Evolutionary conservation across 2,329 filamentous ascomycete genomes (phyloP), one percentile per base, ranked within the genome.

Genomic region (Fusarium sp.): DNA sequence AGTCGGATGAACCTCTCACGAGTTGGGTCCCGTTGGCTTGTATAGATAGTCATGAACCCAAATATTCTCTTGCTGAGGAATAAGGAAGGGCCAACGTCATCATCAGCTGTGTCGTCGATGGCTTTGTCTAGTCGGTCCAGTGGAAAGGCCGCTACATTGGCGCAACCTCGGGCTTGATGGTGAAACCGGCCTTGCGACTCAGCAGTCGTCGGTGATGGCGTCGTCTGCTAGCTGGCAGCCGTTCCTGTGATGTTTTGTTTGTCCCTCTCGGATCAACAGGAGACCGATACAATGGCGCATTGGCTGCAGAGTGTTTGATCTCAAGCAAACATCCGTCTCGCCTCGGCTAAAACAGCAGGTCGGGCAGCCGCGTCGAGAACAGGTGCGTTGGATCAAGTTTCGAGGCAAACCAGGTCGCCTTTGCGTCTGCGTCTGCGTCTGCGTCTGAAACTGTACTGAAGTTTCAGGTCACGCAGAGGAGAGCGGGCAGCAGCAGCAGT

Each of bases 381-480:
- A 41, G 50, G 53, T 55, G 42, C 36, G 46, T 15, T 32, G 36
- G 52, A 43, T 51, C 52, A 27, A 56, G 52, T 64, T 56, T 64
- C 44, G 37, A 38, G 36, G 41, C 42, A 57, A 54, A 58, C 58
- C 33, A 41, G 53, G 44, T 32, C 48, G 8, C 23, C 2, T 25
- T 8, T 25, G 23, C 23, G 23, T 25, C 23, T 25, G 51, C 32
- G 57, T 56, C 35, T 19, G 19, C 19, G 23, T 25, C 23, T 25
- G 23, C 23, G 23, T 25, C 23, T 25, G 51, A 36, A 11, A 52
- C 48, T 58, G 55, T 56, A 57, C 52, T 27, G 59, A 38, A 61
- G 67, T 66, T 67, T 65, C 67, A 67, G 63, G 57, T 57, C 43
- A 33, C 50, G 41, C 57, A 57, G 51, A 46, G 45, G 54, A 31